These are phyloP conservation scores for Flaveria brownii DNA, from an alignment of 129 eudicot genomes.

Conservation along the genomic window DNA sequence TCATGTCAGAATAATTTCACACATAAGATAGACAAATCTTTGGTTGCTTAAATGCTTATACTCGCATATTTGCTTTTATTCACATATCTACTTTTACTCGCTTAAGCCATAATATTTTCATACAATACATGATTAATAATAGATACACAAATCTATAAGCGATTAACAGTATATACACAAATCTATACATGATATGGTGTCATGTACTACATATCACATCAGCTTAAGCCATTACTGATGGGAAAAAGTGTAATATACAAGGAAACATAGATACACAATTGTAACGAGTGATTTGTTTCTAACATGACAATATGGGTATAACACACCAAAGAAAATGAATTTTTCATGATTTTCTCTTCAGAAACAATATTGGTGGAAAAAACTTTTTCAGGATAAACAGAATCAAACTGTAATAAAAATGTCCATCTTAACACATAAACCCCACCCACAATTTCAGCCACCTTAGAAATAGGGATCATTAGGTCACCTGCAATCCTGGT, in stretches of 20 bases:
- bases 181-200: background rate
- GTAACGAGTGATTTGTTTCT: background rate
- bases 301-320: background rate
- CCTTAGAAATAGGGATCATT: background rate
- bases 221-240: background rate
- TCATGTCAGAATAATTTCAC: background rate
- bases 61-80: background rate
- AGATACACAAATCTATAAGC: too few relatives aligned
- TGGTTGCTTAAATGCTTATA: too few relatives aligned
- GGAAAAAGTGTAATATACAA: too few relatives aligned
- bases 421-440: background rate
- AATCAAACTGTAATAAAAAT: too few relatives aligned
- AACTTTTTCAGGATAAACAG: too few relatives aligned
- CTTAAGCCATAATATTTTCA: too few relatives aligned
- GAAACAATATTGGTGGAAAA: too few relatives aligned
- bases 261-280: too few relatives aligned
- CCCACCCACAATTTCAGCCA: background rate
- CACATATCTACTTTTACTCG: too few relatives aligned
- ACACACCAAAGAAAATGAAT: background rate
- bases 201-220: background rate
- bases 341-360: too few relatives aligned
- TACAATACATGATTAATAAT: too few relatives aligned
- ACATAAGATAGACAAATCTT: too few relatives aligned
- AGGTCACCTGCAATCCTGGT: constrained; percentile 84
- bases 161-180: background rate